Percentiles rank a stretch among this genome's conserved stretches.
These are phyloP conservation scores for Erigeron canadensis DNA, from an alignment of 129 eudicot species.

Conservation along the genomic window DNA sequence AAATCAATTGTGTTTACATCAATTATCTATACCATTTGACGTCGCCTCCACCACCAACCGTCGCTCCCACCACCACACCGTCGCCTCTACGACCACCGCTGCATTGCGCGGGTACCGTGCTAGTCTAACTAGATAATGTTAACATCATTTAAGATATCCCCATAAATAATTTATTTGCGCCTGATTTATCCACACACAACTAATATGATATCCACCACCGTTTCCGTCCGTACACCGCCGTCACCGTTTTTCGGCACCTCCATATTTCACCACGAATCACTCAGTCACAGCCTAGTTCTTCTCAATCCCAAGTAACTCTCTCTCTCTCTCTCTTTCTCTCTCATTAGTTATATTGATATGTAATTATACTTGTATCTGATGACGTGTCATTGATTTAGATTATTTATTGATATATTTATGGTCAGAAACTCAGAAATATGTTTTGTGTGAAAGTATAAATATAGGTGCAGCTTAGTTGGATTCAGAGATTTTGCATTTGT, in stretches of 20 bases:
- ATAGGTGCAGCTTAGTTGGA: not conserved
- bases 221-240: conserved; percentile 24
- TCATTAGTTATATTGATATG: not conserved
- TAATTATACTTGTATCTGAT: not conserved
- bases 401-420: not conserved
- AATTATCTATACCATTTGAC: too few relatives aligned
- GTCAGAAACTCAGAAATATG: too few relatives aligned
- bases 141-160: too few relatives aligned
- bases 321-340: not conserved
- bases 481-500: not conserved
- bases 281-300: conserved; percentile 9
- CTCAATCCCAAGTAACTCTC: conserved; percentile 19
- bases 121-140: too few relatives aligned
- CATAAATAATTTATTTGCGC: too few relatives aligned
- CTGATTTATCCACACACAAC: conserved; percentile 22
- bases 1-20: too few relatives aligned
- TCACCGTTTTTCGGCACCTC: conserved; percentile 32
- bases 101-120: too few relatives aligned
- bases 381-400: conserved; percentile 16
- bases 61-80: too few relatives aligned
- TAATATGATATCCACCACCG: conserved; percentile 31
- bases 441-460: too few relatives aligned
- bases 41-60: too few relatives aligned
- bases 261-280: conserved; percentile 23
- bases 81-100: too few relatives aligned